Conservation (phyloP, 139 green algal genomes). For the Volvox africanus region DNA sequence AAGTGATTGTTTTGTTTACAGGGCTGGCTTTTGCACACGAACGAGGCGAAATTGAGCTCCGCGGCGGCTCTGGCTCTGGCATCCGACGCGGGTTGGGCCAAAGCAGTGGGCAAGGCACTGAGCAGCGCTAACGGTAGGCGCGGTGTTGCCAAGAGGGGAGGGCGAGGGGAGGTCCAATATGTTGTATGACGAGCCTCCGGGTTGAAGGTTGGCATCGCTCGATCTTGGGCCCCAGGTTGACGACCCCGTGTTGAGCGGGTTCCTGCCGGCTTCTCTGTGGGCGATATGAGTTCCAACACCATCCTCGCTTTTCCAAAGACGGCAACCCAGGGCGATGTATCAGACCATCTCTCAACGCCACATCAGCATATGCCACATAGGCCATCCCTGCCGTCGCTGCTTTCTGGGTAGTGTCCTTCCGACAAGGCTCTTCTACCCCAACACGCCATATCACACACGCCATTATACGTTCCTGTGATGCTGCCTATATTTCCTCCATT, state of each 20-base stretch:
- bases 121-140: background rate
- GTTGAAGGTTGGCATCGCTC: no score
- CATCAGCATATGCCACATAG: background rate
- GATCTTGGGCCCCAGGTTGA: background rate
- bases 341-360: background rate
- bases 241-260: background rate
- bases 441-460: no score
- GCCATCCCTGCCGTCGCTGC: background rate
- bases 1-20: background rate
- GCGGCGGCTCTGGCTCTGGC: background rate
- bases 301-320: background rate
- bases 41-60: background rate
- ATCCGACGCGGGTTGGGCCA: conserved; percentile 2
- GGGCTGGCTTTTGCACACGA: conserved; percentile 36
- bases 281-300: background rate
- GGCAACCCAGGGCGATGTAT: background rate
- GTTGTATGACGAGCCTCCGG: no score
- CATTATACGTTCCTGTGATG: background rate
- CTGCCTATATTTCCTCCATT: background rate
- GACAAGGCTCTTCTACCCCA: no score
- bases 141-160: background rate
- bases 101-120: background rate
- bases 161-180: no score
- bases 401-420: background rate
- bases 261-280: background rate